These are phyloP conservation scores for Quercus phellos DNA, from an alignment of 331 rosid genomes.

Conservation along the genomic window DNA sequence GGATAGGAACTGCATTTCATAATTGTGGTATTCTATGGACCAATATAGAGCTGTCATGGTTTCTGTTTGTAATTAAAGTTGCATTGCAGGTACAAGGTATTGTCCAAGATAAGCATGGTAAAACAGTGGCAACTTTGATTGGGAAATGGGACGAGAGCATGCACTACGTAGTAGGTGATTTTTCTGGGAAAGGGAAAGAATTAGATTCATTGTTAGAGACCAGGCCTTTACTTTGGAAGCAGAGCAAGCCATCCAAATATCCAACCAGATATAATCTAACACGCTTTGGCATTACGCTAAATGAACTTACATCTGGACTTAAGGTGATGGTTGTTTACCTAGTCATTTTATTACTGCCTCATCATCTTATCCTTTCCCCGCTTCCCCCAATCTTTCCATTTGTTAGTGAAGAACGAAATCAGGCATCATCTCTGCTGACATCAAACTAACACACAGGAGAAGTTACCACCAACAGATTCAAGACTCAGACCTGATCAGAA, in stretches of 20 bases:
- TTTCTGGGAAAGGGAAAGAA: conserved; percentile 60
- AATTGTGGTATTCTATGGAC: not conserved
- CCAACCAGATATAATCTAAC: conserved; percentile 76
- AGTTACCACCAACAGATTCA: conserved; percentile 95
- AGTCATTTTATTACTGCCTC: not conserved
- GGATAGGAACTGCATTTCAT: not conserved
- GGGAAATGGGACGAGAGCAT: conserved; percentile 98
- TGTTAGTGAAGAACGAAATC: not conserved
- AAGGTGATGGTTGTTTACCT: conserved; percentile 39
- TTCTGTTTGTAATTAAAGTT: conserved; percentile 24
- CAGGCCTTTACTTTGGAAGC: conserved; percentile 53
- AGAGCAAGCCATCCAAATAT: conserved; percentile 45
- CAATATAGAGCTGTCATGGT: conserved; percentile 18
- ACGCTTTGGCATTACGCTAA: conserved; percentile 68
- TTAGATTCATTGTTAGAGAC: conserved; percentile 50
- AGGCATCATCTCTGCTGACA: conserved; percentile 8
- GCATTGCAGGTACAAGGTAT: conserved; percentile 64
- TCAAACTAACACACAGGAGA: conserved; percentile 51
- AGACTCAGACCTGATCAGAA: conserved; percentile 97
- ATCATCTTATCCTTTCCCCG: not conserved
- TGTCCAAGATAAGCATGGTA: conserved; percentile 77
- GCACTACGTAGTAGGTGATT: conserved; percentile 54
- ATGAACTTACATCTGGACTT: conserved; percentile 72
- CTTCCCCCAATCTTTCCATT: not conserved
- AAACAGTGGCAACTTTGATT: conserved; percentile 57